Percentiles rank a stretch among this genome's conserved stretches.
phyloP scores from a whole-genome alignment of 352 stramenopile species.

The Globisporangium okanoganense region DNA sequence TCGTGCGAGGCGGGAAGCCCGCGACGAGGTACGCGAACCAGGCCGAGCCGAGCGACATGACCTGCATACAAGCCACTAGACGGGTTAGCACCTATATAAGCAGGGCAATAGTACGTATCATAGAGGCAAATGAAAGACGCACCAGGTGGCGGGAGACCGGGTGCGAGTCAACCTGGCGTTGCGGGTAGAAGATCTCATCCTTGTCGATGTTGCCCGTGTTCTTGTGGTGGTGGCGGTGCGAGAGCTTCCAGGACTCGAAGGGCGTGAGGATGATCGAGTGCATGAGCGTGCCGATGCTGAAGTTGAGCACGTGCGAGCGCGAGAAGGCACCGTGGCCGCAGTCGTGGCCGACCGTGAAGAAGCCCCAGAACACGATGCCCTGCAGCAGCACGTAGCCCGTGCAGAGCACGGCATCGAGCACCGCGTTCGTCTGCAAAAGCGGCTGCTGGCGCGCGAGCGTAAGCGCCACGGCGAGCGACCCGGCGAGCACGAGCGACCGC shows the following conservation, averaged over 20 bases:
- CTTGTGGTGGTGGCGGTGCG: constrained; percentile 83
- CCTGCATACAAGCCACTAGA: constrained; percentile 3
- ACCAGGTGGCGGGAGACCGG: constrained; percentile 47
- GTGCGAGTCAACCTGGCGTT: constrained; percentile 55
- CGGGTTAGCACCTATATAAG: neutral
- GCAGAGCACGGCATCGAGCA: constrained; percentile 46
- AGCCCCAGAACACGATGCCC: constrained; percentile 78
- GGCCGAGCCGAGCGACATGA: constrained; percentile 42
- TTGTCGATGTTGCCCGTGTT: constrained; percentile 86
- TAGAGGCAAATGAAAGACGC: neutral
- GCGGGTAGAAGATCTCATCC: constrained; percentile 82
- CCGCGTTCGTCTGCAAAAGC: constrained; percentile 28
- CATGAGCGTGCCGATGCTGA: constrained; percentile 64
- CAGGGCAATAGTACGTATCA: neutral
- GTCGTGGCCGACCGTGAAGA: constrained; percentile 83
- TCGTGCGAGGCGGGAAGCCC: constrained; percentile 67
- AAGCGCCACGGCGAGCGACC: constrained; percentile 38
- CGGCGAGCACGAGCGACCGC: constrained; percentile 47
- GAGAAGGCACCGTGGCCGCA: constrained; percentile 80
- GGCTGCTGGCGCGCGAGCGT: constrained; percentile 35
- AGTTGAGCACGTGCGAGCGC: constrained; percentile 75
- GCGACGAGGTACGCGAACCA: constrained; percentile 75
- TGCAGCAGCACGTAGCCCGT: constrained; percentile 62
- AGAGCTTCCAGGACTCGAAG: constrained; percentile 79
- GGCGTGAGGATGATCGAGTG: constrained; percentile 81